Evolutionary conservation across 2,329 filamentous ascomycete genomes (phyloP), one percentile per base, ranked within the genome.

Genomic region (Rutstroemia sp.): DNA sequence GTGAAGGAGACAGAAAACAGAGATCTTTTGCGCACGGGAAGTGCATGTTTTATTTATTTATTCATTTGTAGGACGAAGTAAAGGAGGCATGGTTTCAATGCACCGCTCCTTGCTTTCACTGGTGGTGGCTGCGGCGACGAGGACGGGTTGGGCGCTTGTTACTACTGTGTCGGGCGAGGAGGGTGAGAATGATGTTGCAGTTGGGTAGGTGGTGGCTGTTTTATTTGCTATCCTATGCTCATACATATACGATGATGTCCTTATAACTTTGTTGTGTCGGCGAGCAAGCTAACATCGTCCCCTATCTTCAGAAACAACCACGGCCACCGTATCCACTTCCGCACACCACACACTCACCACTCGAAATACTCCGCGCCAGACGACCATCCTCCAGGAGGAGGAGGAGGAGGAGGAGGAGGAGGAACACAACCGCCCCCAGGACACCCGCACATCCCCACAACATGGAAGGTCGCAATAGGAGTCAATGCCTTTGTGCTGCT

Each of bases 401-500:
- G 27, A 30, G 27, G 27, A 30, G 27, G 23, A 30, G 27, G 27
- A 30, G 27, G 23, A 5, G 23, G 23, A 23, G 23, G 23, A 23
- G 23, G 27, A 30, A 9, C 27, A 30, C 41, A 16, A 44, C 41
- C 41, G 8, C 34, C 54, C 19, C 47, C 25, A 34, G 9, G 25
- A 16, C 8, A 39, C 5, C 54, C 54, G 19, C 49, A 46, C 27
- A 51, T 56, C 7, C 54, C 54, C 27, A 56, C 54, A 5, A 52
- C 54, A 16, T 56, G 49, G 48, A 56, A 56, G 23, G 54, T 56
- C 6, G 54, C 54, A 6, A 46, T 56, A 39, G 54, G 47, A 5
- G 54, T 56, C 3, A 52, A 56, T 10, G 48, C 49, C n/a, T 56
- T 56, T n/a, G 54, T 56, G 18, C 41, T 56, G 5, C 16, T 52